Base-by-base conservation (phyloP, 441 rosid genomes). In the Melastoma candidum region DNA sequence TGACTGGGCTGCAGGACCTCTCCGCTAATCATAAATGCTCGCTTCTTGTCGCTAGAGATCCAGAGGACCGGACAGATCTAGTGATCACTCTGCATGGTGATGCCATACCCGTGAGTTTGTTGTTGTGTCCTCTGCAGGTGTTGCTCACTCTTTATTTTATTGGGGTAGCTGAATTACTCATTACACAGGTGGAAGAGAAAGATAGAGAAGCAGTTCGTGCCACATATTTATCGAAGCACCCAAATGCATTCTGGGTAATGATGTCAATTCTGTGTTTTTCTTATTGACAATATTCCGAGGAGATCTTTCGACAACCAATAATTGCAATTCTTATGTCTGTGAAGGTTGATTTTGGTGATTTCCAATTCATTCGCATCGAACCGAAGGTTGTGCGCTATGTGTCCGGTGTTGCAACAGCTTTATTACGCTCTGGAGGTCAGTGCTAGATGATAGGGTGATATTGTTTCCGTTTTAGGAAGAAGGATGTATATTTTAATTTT, bases 281-380 rank as follows among this genome's bases (percentile, higher is more conserved):
- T 24, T 3, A 44, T 61, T 59, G 1, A 43, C 13, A 1, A 13
- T 11, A 12, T 41, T 22, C 26, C 27, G 13, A 51, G 14, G 9
- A 43, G 56, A 27, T 56, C 48, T 13, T 49, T 53, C 41, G 4
- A 41, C 11, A 49, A 58, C 49, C 10, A 32, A 65, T 39, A 32
- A 60, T 63, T 66, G 7, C 39, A 58, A 36, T 45, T 26, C 29
- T 58, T 66, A 36, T 44, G 47, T 29, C 54, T 61, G 13, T 57
- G 56, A 75, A 87, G 98, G 96, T 90, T 72, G 96, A 90, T 67
- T 90, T 90, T 29, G 95, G 90, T 32, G 96, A 90, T 79, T 90
- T 87, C 72, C 81, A 79, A 64, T 87, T 90, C 66, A 50, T 87
- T 66, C 76, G 79, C 13, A 77, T 90, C 14, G 79, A 83, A 71